phyloP scores from a whole-genome alignment of 2,329 filamentous ascomycete genomes.

The Trichoderma gracile region DNA sequence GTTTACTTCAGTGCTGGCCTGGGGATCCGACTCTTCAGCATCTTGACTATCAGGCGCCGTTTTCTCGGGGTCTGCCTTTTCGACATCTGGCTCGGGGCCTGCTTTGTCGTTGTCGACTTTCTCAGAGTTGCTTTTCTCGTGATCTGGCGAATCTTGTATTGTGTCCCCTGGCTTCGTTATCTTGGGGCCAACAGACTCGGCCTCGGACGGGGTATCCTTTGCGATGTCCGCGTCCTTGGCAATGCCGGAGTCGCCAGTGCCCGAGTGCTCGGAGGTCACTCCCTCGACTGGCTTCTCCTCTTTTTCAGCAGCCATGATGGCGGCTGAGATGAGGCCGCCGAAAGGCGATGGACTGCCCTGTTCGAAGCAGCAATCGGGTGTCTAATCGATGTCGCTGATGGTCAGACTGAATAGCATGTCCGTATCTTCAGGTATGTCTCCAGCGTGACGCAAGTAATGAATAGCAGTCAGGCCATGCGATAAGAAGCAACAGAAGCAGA shows the following conservation, averaged over 20 bases:
- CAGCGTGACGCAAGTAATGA: background rate
- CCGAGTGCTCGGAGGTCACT: background rate
- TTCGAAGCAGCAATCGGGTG: background rate
- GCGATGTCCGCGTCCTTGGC: background rate
- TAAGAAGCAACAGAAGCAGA: background rate
- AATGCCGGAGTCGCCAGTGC: slow-evolving; percentile 4
- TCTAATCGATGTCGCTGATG: background rate
- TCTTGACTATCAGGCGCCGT: background rate
- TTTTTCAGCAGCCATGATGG: slow-evolving; percentile 21
- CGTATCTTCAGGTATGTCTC: background rate
- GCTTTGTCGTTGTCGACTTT: background rate
- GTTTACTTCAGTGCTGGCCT: background rate
- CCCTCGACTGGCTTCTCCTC: background rate
- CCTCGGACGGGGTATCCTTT: background rate
- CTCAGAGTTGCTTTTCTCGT: background rate
- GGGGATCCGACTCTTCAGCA: background rate
- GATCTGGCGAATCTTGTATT: background rate
- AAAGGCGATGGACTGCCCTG: slow-evolving; percentile 16
- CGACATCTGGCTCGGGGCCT: background rate
- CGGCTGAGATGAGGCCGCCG: slow-evolving; percentile 22
- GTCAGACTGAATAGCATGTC: background rate
- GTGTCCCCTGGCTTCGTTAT: background rate
- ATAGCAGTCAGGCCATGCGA: background rate
- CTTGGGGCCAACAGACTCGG: background rate
- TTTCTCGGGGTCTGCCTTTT: background rate